Evolutionary conservation across 371 early-diverging fungal species (phyloP).

Genomic region (Mucor velutinosus): DNA sequence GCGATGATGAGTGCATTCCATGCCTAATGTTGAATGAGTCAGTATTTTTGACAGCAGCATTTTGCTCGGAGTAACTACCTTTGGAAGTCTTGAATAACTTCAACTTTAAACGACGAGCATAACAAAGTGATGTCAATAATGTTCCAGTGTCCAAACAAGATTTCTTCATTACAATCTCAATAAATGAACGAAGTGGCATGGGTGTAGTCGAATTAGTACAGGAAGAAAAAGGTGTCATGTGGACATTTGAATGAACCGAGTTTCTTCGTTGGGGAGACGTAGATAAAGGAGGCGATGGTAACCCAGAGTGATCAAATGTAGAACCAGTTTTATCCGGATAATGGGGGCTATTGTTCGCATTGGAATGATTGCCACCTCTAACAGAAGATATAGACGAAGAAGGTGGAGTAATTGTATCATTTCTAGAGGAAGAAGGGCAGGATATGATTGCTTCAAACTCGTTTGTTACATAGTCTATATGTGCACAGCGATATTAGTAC

Average conservation of each 20-base stretch:
- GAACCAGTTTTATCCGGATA: neutral
- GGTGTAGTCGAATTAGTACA: neutral
- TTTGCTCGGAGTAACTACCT: constrained; percentile 28
- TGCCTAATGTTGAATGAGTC: constrained; percentile 43
- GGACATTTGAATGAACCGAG: neutral
- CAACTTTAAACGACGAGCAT: constrained; percentile 50
- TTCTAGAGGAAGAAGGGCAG: constrained; percentile 1
- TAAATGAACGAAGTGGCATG: constrained; percentile 43
- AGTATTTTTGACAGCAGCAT: neutral
- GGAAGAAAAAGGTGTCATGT: constrained; percentile 1
- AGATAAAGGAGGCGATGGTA: constrained; percentile 26
- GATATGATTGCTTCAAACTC: constrained; percentile 20
- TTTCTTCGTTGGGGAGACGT: constrained; percentile 9
- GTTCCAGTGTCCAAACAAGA: constrained; percentile 62
- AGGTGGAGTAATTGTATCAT: neutral
- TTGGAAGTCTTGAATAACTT: constrained; percentile 56
- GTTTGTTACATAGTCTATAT: constrained; percentile 18
- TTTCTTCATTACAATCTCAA: constrained; percentile 48
- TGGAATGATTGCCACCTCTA: neutral
- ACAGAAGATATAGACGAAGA: neutral
- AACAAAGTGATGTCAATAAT: constrained; percentile 57
- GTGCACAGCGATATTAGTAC: neutral
- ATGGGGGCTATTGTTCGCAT: neutral
- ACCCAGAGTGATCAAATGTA: constrained; percentile 2
- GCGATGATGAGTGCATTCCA: constrained; percentile 79